Evolutionary conservation across 441 rosid species (phyloP).

Genomic region (California macrophylla): DNA sequence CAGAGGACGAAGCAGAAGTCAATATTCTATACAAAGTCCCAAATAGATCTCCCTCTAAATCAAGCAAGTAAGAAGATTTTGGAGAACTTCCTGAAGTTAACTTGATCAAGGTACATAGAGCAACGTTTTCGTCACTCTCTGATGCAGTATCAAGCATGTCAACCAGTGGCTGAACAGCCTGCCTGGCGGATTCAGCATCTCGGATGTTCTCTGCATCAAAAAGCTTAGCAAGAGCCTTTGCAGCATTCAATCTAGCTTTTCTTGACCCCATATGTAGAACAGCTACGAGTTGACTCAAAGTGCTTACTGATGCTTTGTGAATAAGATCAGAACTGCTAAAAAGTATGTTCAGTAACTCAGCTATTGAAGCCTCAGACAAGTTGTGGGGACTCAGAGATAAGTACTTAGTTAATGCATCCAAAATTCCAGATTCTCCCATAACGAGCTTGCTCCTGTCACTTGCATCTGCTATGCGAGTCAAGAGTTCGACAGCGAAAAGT

Average conservation of each 20-base stretch:
- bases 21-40: conserved; percentile 50
- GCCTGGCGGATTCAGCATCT: conserved; percentile 62
- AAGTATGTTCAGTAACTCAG: conserved; percentile 56
- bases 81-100: conserved; percentile 48
- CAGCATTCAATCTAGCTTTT: conserved; percentile 62
- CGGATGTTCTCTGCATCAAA: conserved; percentile 59
- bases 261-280: conserved; percentile 59
- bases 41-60: conserved; percentile 57
- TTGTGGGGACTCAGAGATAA: conserved; percentile 74
- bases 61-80: conserved; percentile 37
- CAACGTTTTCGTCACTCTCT: conserved; percentile 61
- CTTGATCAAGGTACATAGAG: conserved; percentile 60
- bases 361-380: conserved; percentile 54
- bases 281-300: conserved; percentile 67
- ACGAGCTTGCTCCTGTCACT: conserved; percentile 59
- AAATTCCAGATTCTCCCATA: conserved; percentile 79
- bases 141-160: conserved; percentile 67
- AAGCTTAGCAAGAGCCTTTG: conserved; percentile 65
- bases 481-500: conserved; percentile 50
- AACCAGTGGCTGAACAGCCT: conserved; percentile 60
- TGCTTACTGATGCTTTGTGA: conserved; percentile 50
- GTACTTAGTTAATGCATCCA: conserved; percentile 66
- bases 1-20: conserved; percentile 52
- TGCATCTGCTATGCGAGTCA: conserved; percentile 54
- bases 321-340: conserved; percentile 49